Base-by-base conservation (phyloP, 176 grass and related monocot genomes). In the Carex littledalei region DNA sequence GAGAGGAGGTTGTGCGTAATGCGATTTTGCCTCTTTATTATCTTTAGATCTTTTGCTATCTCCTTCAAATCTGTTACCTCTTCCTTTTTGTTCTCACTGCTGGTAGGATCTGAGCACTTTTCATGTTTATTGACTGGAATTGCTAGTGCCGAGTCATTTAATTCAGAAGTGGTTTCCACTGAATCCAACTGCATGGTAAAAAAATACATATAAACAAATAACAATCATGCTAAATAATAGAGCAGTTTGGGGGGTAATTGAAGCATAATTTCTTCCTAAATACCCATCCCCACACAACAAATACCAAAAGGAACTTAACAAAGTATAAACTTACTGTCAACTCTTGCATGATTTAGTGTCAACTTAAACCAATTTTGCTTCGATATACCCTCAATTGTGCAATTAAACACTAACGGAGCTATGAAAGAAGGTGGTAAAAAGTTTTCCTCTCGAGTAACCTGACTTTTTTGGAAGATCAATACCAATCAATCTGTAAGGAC, bases 1-100 rank as follows among this genome's bases (percentile, higher is more conserved):
- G 81, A 85, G 16, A 90, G 81, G 39, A 90, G 88, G 70, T 71
- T 84, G 7, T 90, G 88, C 3, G 88, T 90, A 15, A 90, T 84
- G 18, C 74, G 24, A 70, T 90, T 86, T 61, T 90, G 88, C 71
- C 11, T 86, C 79, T 72, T 90, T 15, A 86, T 78, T 49, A 26
- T 80, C 62, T 77, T 84, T 8, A 90, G 14, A 60, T 86, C 80
- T 75, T 52, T 86, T 18, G 41, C 62, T 24, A 90, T 63, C 49
- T 90, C 70, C 57, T 83, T 54, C 24, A 84, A 67, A 63, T 32
- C 75, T 16, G 59, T 57, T 8, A 16, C 75, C 21, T 53, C 55
- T 14, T 66, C 70, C 26, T 24, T 84, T 69, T 35, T 64, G 32
- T 59, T 43, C 6, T 84, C 53, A 50, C 16, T 35, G 18, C 3